phyloP scores from a whole-genome alignment of 106 monocot genomes.

The Dendrobium officinale region DNA sequence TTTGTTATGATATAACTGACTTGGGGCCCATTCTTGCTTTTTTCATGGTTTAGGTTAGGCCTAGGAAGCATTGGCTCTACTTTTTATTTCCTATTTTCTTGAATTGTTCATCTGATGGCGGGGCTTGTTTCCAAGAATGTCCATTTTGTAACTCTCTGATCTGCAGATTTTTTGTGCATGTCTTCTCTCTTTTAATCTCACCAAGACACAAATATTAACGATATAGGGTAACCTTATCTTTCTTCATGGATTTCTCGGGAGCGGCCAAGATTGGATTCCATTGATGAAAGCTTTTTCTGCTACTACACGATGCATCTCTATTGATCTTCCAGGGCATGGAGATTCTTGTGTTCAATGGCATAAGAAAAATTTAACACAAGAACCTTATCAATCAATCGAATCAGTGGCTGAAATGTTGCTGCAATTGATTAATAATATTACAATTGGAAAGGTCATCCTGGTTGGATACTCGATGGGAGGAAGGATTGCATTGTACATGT shows the following conservation, averaged over 20 bases:
- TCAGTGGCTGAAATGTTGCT: conserved; percentile 47
- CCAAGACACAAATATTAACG: not conserved
- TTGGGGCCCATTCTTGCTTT: not conserved
- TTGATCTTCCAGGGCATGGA: conserved; percentile 94
- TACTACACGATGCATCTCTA: conserved; percentile 45
- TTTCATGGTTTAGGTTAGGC: not conserved
- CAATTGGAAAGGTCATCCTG: conserved; percentile 42
- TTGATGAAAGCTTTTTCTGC: conserved; percentile 72
- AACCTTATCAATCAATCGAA: conserved; percentile 37
- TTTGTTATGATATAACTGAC: not conserved
- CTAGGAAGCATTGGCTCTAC: not conserved
- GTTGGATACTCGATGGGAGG: conserved; percentile 98
- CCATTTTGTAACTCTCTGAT: not conserved
- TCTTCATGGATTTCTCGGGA: conserved; percentile 92
- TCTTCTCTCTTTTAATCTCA: not conserved
- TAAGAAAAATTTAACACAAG: conserved; percentile 7
- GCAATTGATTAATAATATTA: conserved; percentile 44
- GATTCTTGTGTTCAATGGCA: conserved; percentile 35
- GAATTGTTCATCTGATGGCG: not conserved
- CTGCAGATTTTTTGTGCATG: not conserved
- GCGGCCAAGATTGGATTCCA: conserved; percentile 75
- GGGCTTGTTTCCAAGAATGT: not conserved
- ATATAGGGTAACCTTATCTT: conserved; percentile 61
- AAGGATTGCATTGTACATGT: conserved; percentile 84
- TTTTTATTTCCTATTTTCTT: not conserved